Conservation (phyloP, 306 rosid species). For the Hippophae tibetana region DNA sequence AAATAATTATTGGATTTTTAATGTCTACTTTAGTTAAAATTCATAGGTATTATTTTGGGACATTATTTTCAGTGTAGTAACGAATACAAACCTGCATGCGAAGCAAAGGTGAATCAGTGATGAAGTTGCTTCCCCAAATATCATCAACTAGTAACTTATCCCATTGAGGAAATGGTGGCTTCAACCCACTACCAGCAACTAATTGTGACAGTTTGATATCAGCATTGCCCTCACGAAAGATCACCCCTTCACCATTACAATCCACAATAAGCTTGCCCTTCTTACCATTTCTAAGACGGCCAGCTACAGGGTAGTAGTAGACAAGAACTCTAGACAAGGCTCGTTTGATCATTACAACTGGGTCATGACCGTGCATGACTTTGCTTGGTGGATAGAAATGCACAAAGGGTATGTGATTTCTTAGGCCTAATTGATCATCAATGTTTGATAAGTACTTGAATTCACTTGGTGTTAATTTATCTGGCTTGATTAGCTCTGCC, state of each 20-base stretch:
- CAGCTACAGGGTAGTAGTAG: slow-evolving; percentile 18
- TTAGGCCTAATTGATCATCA: slow-evolving; percentile 22
- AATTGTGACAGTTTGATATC: slow-evolving; percentile 5
- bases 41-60: too few species aligned
- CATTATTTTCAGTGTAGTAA: too few species aligned
- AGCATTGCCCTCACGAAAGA: slow-evolving; percentile 15
- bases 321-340: slow-evolving; percentile 15
- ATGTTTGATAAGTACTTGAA: slow-evolving; percentile 17
- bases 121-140: slow-evolving; percentile 10
- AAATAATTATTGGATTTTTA: neutral
- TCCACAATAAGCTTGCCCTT: slow-evolving; percentile 25
- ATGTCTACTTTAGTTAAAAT: too few species aligned
- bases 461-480: slow-evolving; percentile 11
- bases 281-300: slow-evolving; percentile 6
- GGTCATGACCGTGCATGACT: neutral
- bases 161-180: slow-evolving; percentile 20
- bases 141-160: slow-evolving; percentile 20
- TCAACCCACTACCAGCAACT: slow-evolving; percentile 7
- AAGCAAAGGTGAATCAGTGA: slow-evolving; percentile 23
- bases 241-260: slow-evolving; percentile 17
- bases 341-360: slow-evolving; percentile 4
- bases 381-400: slow-evolving; percentile 13
- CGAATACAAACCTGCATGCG: slow-evolving; percentile 14
- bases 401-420: slow-evolving; percentile 26
- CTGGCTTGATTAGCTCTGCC: slow-evolving; percentile 11